Evolutionary conservation across 352 stramenopile species (phyloP).

Genomic region (Pythium aquatile): DNA sequence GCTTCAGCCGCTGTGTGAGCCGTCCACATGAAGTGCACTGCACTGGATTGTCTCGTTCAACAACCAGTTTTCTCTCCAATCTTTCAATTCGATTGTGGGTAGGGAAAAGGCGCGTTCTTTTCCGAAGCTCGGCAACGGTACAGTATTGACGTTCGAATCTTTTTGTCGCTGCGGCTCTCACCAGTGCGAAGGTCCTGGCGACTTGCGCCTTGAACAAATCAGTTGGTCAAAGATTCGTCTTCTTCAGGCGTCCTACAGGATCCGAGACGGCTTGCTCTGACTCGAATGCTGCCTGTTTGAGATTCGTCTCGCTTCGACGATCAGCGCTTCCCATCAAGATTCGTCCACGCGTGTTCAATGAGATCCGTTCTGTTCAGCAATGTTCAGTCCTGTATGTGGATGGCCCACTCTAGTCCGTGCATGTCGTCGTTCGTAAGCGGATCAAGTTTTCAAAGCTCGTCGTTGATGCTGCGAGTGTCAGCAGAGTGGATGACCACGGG

Average conservation of each 20-base stretch:
- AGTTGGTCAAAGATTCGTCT: neutral
- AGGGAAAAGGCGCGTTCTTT: neutral
- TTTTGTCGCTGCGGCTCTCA: neutral
- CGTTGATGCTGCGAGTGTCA: neutral
- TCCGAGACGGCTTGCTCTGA: neutral
- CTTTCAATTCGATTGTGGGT: neutral
- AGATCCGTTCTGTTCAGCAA: slow-evolving; percentile 2
- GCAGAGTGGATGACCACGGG: slow-evolving; percentile 41
- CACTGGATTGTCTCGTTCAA: neutral
- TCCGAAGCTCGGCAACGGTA: neutral
- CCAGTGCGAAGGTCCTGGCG: neutral
- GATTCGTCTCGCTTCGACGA: no score
- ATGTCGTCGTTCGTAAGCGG: neutral
- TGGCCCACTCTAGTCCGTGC: neutral
- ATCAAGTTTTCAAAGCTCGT: slow-evolving; percentile 5
- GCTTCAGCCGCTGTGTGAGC: neutral
- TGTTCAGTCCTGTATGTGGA: neutral
- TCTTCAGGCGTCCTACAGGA: neutral
- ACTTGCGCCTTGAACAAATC: neutral
- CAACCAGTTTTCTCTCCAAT: neutral
- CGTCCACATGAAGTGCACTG: neutral
- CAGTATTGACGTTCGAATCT: neutral
- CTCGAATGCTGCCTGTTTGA: neutral
- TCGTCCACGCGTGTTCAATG: neutral
- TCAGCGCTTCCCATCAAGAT: neutral